Evolutionary conservation across 495 filamentous ascomycete species (phyloP).

Genomic region (Trichocladium uniseriatum): DNA sequence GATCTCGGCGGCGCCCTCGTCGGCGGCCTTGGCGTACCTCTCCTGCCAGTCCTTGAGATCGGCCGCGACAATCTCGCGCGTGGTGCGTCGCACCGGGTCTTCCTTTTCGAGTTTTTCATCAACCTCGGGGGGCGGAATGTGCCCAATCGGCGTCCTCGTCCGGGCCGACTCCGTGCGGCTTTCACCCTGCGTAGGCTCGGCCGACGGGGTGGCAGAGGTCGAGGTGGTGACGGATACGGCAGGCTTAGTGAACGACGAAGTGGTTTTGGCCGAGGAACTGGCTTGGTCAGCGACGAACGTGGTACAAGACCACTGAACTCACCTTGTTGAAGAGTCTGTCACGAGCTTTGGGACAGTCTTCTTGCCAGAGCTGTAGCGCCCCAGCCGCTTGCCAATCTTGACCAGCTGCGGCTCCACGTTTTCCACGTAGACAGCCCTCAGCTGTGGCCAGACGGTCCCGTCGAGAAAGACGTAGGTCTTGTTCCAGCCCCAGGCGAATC

Average conservation of each 20-base stretch:
- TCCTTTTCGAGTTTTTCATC: slow-evolving; percentile 27
- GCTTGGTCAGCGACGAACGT: background rate
- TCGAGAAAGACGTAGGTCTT: slow-evolving; percentile 59
- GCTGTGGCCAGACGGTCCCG: slow-evolving; percentile 65
- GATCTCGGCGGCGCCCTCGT: slow-evolving; percentile 73
- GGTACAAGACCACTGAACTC: background rate
- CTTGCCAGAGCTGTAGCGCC: slow-evolving; percentile 50
- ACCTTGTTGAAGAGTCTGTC: slow-evolving; percentile 18
- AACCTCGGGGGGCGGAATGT: slow-evolving; percentile 18
- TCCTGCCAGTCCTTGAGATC: slow-evolving; percentile 77
- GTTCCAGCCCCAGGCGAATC: slow-evolving; percentile 58
- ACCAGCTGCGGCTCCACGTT: slow-evolving; percentile 93
- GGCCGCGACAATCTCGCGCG: slow-evolving; percentile 58
- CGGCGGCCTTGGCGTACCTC: slow-evolving; percentile 73
- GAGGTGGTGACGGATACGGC: slow-evolving; percentile 15
- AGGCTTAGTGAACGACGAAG: slow-evolving; percentile 33
- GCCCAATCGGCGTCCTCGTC: slow-evolving; percentile 15
- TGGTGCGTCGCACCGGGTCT: slow-evolving; percentile 33
- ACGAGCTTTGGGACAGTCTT: slow-evolving; percentile 21
- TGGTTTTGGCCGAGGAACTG: slow-evolving; percentile 13
- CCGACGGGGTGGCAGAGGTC: background rate
- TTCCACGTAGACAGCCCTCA: slow-evolving; percentile 71
- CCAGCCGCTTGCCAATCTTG: slow-evolving; percentile 82
- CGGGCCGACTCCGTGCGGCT: slow-evolving; percentile 15
- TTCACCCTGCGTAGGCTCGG: slow-evolving; percentile 2